Evolutionary conservation across 2,329 filamentous ascomycete species (phyloP), one percentile per base, ranked within the genome.

Genomic region (Penicillium aurantiogriseum): DNA sequence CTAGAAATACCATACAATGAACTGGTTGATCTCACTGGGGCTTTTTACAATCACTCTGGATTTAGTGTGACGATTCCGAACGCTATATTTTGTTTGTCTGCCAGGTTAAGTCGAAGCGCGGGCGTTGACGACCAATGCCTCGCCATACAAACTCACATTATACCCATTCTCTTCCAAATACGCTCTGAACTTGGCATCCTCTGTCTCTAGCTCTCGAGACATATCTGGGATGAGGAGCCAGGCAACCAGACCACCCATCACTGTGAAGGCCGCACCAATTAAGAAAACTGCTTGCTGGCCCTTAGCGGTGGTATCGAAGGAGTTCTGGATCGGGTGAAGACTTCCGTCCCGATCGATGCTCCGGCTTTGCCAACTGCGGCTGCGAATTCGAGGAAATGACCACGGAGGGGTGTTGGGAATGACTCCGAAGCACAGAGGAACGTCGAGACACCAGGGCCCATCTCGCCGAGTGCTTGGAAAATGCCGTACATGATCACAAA

Each of bases 201-300:
- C 77, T 23, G 74, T 75, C 47, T 79, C 78, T 25, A 81, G 67
- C 38, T 74, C 71, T 1, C 70, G 68, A 27, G 71, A 72, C 35
- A 76, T 74, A 52, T 81, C 75, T 0, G 79, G 80, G 35, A 82
- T 78, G 5, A 83, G 64, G 35, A 78, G 77, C 65, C 76, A 77
- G 1, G 77, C 70, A 33, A 80, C 70, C 2, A 80, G 39, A 0
- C 74, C 77, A 7, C 81, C 81, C 2, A 80, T 63, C 0, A 79
- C 69, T 0, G 79, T 77, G 65, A 84, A 83, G 0, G 70, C 80
- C 1, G 78, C 76, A 0, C 80, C 81, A 54, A 83, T 81, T 19
- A 83, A 68, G 58, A 83, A 83, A 0, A 78, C 78, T 0, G 74
- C 78, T 54, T 82, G 80, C 42, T 81, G 73, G 0, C 80, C 81